A percentile compares a stretch with the other conserved stretches of the same genome.
Evolutionary conservation across 192 early-diverging fungal species (phyloP).

Genomic region (Coemansia sp.): DNA sequence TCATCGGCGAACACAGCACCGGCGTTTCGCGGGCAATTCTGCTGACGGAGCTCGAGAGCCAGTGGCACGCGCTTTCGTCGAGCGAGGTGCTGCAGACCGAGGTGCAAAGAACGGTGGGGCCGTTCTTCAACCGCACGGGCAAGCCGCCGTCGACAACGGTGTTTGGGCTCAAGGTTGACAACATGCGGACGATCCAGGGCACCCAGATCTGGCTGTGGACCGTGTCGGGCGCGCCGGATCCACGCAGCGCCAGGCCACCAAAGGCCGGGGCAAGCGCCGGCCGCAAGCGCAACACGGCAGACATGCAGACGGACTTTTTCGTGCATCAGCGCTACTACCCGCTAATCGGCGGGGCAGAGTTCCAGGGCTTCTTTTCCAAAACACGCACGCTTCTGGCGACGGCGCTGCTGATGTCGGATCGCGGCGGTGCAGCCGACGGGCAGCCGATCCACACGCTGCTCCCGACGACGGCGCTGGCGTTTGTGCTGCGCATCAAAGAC

Average conservation of each 20-base stretch:
- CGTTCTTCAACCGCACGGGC: conserved; percentile 19
- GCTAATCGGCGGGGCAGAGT: conserved; percentile 37
- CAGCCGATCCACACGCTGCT: conserved; percentile 29
- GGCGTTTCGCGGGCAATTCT: conserved; percentile 38
- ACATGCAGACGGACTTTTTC: conserved; percentile 29
- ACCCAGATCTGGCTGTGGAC: conserved; percentile 42
- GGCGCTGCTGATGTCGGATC: conserved; percentile 19
- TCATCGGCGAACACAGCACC: conserved; percentile 30
- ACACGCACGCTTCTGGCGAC: conserved; percentile 27
- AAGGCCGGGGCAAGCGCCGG: neutral
- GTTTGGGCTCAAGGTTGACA: conserved; percentile 23
- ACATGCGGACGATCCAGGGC: conserved; percentile 15
- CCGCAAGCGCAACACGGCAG: conserved; percentile 3
- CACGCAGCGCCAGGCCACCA: neutral
- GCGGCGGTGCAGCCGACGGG: conserved; percentile 16
- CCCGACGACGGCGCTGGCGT: conserved; percentile 32
- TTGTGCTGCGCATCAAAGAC: conserved; percentile 37
- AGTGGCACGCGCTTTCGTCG: conserved; percentile 29
- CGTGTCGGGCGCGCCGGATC: conserved; percentile 32
- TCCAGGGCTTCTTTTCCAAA: conserved; percentile 30
- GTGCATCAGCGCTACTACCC: conserved; percentile 47
- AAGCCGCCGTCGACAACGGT: conserved; percentile 17
- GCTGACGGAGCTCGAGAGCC: conserved; percentile 33
- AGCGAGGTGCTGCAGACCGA: conserved; percentile 20
- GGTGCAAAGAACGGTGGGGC: conserved; percentile 25